A percentile compares a stretch with the other conserved stretches of the same genome.
Conservation (phyloP, 441 rosid genomes). For the Gossypium schwendimanii region DNA sequence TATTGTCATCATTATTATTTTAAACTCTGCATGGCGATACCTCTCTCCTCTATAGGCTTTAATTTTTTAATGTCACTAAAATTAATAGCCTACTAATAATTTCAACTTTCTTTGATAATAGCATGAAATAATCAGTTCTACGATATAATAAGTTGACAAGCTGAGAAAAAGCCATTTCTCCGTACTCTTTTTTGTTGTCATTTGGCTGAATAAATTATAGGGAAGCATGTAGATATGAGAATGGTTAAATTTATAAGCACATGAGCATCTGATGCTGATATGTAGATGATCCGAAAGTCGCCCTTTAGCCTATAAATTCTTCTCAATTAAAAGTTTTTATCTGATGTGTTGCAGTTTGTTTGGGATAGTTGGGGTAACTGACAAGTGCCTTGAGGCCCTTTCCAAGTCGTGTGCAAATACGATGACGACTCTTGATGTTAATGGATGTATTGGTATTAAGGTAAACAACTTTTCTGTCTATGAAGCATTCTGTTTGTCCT, state of each 20-base stretch:
- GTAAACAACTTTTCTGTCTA: constrained; percentile 26
- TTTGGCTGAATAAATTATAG: not conserved
- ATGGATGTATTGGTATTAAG: constrained; percentile 87
- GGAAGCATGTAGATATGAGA: not conserved
- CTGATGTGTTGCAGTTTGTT: constrained; percentile 57
- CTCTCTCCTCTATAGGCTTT: not conserved
- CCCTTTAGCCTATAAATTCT: not conserved
- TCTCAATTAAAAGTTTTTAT: not conserved
- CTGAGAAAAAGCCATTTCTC: not conserved
- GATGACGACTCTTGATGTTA: constrained; percentile 79
- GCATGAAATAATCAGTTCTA: not conserved
- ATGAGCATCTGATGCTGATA: not conserved
- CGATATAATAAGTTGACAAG: not conserved
- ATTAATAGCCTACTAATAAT: not conserved
- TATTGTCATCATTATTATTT: not conserved
- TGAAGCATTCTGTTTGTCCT: not conserved
- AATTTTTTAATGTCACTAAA: not conserved
- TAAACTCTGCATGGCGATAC: not conserved
- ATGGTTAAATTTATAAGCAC: constrained; percentile 5
- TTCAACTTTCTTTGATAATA: not conserved
- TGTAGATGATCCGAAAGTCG: not conserved
- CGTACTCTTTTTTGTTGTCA: not conserved
- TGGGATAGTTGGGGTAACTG: constrained; percentile 81
- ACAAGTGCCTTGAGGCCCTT: constrained; percentile 60
- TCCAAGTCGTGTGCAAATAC: constrained; percentile 57